Evolutionary conservation across 495 filamentous ascomycete genomes (phyloP).

Genomic region (Cryomyces minteri): DNA sequence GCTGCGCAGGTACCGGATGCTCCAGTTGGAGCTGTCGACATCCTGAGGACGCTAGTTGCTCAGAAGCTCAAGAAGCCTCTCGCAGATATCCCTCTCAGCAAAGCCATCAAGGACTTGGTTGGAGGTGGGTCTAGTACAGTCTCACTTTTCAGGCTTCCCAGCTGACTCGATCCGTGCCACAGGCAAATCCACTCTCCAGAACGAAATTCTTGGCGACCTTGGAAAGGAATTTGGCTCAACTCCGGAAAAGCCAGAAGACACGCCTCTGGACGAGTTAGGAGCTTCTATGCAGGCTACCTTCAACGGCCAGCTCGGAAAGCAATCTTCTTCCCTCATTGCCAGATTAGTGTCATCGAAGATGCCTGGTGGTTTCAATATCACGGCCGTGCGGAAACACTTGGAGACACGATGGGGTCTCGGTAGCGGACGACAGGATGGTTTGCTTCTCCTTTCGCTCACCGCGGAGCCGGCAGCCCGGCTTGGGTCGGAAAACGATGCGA

Average conservation of each 20-base stretch:
- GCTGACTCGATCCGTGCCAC: conserved; percentile 1
- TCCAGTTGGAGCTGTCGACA: conserved; percentile 72
- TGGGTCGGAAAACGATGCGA: conserved; percentile 76
- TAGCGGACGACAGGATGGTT: conserved; percentile 78
- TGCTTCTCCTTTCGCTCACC: conserved; percentile 73
- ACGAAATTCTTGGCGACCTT: conserved; percentile 87
- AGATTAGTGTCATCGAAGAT: conserved; percentile 96
- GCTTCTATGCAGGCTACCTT: conserved; percentile 94
- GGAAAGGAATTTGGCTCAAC: conserved; percentile 98
- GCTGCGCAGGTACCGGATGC: conserved; percentile 73
- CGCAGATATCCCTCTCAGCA: conserved; percentile 76
- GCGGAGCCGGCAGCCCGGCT: conserved; percentile 82
- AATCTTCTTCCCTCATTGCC: conserved; percentile 83
- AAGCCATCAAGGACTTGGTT: conserved; percentile 97
- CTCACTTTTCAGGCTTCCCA: neutral
- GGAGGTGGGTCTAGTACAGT: conserved; percentile 47
- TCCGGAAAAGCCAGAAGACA: conserved; percentile 97
- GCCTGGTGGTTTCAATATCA: conserved; percentile 98
- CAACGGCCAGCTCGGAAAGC: conserved; percentile 94
- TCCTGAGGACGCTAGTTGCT: conserved; percentile 80
- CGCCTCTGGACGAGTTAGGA: conserved; percentile 84
- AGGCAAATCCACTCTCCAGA: conserved; percentile 97
- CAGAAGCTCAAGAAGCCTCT: conserved; percentile 96
- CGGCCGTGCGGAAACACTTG: conserved; percentile 78
- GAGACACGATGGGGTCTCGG: conserved; percentile 87